phyloP scores from a whole-genome alignment of 2,329 filamentous ascomycete genomes.

The Penicillium sp. region DNA sequence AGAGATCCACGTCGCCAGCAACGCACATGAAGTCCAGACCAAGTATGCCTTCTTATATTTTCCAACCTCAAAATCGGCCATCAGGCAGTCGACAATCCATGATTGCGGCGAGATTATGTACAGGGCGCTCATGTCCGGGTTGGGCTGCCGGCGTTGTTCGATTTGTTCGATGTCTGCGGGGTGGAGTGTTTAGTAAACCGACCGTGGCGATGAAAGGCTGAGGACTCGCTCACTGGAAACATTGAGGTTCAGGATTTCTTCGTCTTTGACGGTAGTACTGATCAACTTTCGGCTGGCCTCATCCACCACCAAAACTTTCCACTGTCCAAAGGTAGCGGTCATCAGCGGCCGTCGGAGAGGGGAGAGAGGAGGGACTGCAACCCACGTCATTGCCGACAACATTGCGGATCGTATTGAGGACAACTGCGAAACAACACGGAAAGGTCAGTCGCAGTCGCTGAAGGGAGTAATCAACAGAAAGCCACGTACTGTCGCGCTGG shows the following conservation, averaged over 20 bases:
- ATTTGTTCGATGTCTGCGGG: constrained; percentile 81
- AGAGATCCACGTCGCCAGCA: constrained; percentile 17
- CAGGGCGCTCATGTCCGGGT: constrained; percentile 90
- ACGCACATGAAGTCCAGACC: constrained; percentile 75
- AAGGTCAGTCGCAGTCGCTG: constrained; percentile 16
- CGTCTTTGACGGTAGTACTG: constrained; percentile 88
- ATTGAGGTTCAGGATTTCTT: constrained; percentile 95
- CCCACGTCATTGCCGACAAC: constrained; percentile 79
- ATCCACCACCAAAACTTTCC: constrained; percentile 95
- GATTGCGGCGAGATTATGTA: constrained; percentile 85
- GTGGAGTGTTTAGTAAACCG: constrained; percentile 16
- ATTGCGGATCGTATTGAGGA: constrained; percentile 72
- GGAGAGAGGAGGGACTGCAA: constrained; percentile 30
- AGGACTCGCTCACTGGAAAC: constrained; percentile 74
- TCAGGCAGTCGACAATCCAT: constrained; percentile 88
- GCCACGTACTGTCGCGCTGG: constrained; percentile 70
- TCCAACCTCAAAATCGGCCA: constrained; percentile 85
- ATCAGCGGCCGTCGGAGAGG: constrained; percentile 32
- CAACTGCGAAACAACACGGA: constrained; percentile 53
- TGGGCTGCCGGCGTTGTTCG: constrained; percentile 78
- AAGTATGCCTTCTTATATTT: constrained; percentile 79
- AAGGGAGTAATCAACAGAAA: constrained; percentile 1
- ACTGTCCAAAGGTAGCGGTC: constrained; percentile 56
- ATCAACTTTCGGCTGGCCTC: constrained; percentile 80
- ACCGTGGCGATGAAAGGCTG: background rate